These are phyloP conservation scores for Cupressus sempervirens DNA, from an alignment of 75 land plant species.

Conservation along the genomic window DNA sequence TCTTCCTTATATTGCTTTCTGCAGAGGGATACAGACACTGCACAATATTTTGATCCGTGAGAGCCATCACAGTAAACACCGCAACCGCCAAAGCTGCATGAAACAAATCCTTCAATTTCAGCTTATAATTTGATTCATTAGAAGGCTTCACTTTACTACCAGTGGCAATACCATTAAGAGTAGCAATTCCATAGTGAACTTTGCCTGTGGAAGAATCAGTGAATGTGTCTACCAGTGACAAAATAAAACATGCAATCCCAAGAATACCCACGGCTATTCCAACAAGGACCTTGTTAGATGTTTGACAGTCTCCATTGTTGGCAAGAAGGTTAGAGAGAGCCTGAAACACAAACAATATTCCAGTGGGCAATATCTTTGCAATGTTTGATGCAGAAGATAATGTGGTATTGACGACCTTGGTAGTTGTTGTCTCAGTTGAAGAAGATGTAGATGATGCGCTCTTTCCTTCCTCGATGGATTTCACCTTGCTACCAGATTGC, in stretches of 20 bases:
- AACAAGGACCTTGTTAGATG: neutral
- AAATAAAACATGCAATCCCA: neutral
- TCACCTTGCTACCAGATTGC: neutral
- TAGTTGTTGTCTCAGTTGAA: neutral
- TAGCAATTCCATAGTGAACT: neutral
- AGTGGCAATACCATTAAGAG: neutral
- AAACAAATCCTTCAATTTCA: neutral
- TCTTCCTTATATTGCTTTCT: neutral
- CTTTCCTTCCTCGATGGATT: neutral
- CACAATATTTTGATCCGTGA: too few species aligned
- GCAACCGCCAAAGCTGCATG: neutral
- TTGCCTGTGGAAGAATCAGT: neutral
- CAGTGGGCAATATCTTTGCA: slow-evolving; percentile 3
- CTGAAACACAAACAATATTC: neutral
- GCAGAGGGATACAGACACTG: neutral
- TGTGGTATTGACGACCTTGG: neutral
- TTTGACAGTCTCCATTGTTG: neutral
- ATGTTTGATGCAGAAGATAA: neutral
- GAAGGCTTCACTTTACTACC: neutral
- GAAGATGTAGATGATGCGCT: neutral
- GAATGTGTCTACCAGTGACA: neutral
- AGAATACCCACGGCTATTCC: neutral
- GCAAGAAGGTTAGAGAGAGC: neutral
- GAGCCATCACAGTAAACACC: neutral
- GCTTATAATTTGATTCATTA: neutral